Conservation (phyloP, 2,329 filamentous ascomycete species). For the Fusarium sterilihyphosum region DNA sequence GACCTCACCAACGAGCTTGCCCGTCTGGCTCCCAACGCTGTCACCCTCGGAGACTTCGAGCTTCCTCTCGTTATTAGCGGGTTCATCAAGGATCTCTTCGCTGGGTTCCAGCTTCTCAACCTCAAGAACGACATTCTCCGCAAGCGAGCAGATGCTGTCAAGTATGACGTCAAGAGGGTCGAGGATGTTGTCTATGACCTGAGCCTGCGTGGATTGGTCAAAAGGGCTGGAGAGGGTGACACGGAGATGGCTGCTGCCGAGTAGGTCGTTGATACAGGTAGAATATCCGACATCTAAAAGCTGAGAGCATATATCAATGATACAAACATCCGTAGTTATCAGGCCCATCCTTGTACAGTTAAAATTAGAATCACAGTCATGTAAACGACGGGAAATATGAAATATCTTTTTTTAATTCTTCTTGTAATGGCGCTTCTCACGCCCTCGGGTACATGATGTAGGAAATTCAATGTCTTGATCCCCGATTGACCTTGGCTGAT, state of each 20-base stretch:
- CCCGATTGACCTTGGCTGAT: constrained; percentile 6
- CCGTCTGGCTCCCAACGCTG: constrained; percentile 91
- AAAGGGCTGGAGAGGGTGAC: constrained; percentile 54
- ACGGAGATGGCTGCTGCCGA: constrained; percentile 52
- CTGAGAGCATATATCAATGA: not conserved
- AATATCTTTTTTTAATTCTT: constrained; percentile 16
- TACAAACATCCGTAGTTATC: not conserved
- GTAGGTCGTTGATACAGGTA: constrained; percentile 15
- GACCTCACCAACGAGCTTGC: constrained; percentile 89
- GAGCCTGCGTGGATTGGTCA: constrained; percentile 83
- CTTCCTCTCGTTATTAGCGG: constrained; percentile 87
- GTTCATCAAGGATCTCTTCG: constrained; percentile 95
- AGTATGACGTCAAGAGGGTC: constrained; percentile 97
- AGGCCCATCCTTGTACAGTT: not conserved
- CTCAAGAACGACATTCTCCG: constrained; percentile 94
- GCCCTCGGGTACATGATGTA: not conserved
- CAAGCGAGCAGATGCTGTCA: constrained; percentile 89
- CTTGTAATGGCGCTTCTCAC: constrained; percentile 4
- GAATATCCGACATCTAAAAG: not conserved
- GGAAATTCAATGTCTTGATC: constrained; percentile 5
- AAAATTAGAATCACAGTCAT: not conserved
- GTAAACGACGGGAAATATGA: not conserved
- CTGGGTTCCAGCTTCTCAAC: constrained; percentile 96
- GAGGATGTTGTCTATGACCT: constrained; percentile 98
- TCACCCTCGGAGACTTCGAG: constrained; percentile 85